Conservation (phyloP, 164 flowering plant genomes). For the Nymphaea colorata region DNA sequence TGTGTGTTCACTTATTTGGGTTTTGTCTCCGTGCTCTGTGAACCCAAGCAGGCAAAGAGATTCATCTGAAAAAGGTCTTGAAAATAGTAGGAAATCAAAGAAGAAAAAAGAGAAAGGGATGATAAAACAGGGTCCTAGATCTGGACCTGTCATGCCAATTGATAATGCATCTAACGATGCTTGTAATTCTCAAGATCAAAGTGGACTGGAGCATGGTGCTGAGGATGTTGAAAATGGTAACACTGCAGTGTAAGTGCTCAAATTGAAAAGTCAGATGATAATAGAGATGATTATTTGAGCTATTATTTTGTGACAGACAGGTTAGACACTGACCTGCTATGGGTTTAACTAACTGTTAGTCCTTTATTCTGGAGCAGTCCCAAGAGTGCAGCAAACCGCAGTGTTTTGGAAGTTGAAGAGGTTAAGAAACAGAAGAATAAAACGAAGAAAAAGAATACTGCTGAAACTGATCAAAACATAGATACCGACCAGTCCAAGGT, state of each 20-base stretch:
- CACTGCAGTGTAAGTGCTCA: neutral
- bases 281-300: too few species aligned
- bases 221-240: neutral
- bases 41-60: neutral
- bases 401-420: constrained; percentile 10
- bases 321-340: too few species aligned
- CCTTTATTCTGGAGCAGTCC: neutral
- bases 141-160: neutral
- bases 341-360: too few species aligned
- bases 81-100: too few species aligned
- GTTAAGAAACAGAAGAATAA: constrained; percentile 60
- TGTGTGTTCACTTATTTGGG: neutral
- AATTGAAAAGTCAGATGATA: too few species aligned
- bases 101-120: too few species aligned
- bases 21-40: neutral
- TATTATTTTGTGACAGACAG: too few species aligned
- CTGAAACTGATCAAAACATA: constrained; percentile 19
- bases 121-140: constrained; percentile 11
- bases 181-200: neutral
- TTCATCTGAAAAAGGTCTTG: too few species aligned
- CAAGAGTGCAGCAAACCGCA: constrained; percentile 1
- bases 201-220: neutral
- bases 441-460: constrained; percentile 45
- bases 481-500: constrained; percentile 1
- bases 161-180: neutral